Conservation (phyloP, 768 basidiomycete genomes). For the Lyophyllum semitale region DNA sequence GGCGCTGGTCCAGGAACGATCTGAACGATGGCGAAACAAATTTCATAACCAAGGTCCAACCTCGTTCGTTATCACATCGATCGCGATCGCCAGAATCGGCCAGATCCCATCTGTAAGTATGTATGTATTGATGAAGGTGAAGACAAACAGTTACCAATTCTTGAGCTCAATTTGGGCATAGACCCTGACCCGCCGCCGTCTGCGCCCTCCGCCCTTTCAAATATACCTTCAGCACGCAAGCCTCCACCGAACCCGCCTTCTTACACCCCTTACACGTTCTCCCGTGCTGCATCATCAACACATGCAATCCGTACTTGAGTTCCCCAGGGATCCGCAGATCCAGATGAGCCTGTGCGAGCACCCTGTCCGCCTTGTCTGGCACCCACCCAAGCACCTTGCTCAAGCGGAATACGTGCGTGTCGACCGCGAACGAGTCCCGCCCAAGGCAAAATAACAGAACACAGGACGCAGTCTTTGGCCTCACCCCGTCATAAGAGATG, state of each 20-base stretch:
- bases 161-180: not conserved
- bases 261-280: constrained; percentile 56
- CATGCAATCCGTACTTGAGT: constrained; percentile 59
- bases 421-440: constrained; percentile 63
- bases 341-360: constrained; percentile 58
- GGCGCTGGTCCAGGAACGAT: not conserved
- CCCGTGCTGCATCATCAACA: constrained; percentile 61
- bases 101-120: not conserved
- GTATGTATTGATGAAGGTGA: not conserved
- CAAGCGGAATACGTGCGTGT: constrained; percentile 62
- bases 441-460: constrained; percentile 63
- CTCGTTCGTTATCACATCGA: not conserved
- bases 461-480: constrained; percentile 66
- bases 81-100: constrained; percentile 5
- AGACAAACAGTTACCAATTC: not conserved
- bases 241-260: constrained; percentile 22
- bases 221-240: constrained; percentile 34
- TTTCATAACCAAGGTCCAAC: not conserved
- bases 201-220: constrained; percentile 18
- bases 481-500: constrained; percentile 57
- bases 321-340: constrained; percentile 51
- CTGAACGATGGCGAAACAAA: not conserved
- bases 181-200: not conserved
- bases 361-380: constrained; percentile 45
- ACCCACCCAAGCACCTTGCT: constrained; percentile 55